A percentile compares a stretch with the other conserved stretches of the same genome.
Evolutionary conservation across 2,329 filamentous ascomycete genomes (phyloP).

Genomic region (Arthroderma sp.): DNA sequence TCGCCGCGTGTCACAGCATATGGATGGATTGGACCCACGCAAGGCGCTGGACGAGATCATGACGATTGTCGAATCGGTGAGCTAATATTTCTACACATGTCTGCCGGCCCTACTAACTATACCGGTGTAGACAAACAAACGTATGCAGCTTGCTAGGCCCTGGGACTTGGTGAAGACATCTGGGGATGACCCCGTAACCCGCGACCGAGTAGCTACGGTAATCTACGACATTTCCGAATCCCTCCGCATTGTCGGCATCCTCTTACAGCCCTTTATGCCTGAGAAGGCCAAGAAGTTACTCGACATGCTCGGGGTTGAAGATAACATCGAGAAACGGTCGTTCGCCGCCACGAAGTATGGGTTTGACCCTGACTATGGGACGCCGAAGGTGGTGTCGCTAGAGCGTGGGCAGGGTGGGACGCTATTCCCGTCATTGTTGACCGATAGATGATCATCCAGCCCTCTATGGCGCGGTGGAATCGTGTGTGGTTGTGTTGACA

Average conservation of each 20-base stretch:
- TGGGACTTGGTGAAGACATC: conserved; percentile 48
- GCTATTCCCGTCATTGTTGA: conserved; percentile 41
- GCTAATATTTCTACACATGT: background rate
- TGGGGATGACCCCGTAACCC: conserved; percentile 21
- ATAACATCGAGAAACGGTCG: conserved; percentile 42
- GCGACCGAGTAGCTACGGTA: conserved; percentile 41
- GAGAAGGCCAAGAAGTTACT: conserved; percentile 59
- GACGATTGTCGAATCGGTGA: conserved; percentile 19
- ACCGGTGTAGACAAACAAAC: conserved; percentile 48
- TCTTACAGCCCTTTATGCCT: conserved; percentile 87
- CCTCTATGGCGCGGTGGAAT: background rate
- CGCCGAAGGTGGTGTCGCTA: conserved; percentile 15
- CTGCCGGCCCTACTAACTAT: background rate
- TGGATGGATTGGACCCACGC: conserved; percentile 54
- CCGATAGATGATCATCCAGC: conserved; percentile 25
- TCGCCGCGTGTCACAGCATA: conserved; percentile 39
- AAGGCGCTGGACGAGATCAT: conserved; percentile 55
- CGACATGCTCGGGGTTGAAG: conserved; percentile 61
- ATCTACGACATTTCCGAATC: conserved; percentile 65
- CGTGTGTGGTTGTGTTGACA: background rate
- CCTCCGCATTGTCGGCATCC: conserved; percentile 65
- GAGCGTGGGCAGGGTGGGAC: conserved; percentile 34
- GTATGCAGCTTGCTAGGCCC: conserved; percentile 52
- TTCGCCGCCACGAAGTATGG: conserved; percentile 52
- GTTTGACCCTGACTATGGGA: conserved; percentile 59